Base-by-base conservation (phyloP, 2,329 filamentous ascomycete species). In the Fusarium oligoseptatum region DNA sequence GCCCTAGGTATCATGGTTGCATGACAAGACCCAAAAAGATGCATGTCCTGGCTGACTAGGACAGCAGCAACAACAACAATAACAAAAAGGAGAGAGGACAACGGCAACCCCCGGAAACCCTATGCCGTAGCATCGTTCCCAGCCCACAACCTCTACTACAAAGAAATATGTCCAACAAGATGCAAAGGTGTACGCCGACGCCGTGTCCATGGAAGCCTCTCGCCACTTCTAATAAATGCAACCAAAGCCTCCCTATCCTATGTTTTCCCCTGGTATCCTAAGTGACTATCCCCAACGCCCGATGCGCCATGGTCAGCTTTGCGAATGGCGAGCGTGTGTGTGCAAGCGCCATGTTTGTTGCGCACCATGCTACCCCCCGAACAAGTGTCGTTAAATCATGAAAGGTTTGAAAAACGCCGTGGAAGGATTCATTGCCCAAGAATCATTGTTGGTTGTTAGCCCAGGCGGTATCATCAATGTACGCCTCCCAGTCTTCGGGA, bases 401-500 rank as follows among this genome's bases (percentile, higher is more conserved):
- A 66, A 17, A 20, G 50, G 15, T 22, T 50, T 27, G 36, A 24
- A 22, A 48, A 6, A 11, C 6, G 8, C 48, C 50, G 17, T 14
- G 11, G 12, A 27, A 50, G 17, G 45, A 50, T 50, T 27, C 15
- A 29, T 29, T 6, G 15, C 10, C 15, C 4, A 11, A 9, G 11
- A 22, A 63, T 75, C 48, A 70, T 64, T 74, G 68, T 27, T 75
- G 71, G 22, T 75, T 75, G 27, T 62, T 71, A 8, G 10, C 63
- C 75, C 73, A 83, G 6, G 71, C 73, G 24, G 63, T 72, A 9
- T 82, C 81, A 57, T 83, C 77, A 27, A 83, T 77, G 45, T 80
- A 83, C 0, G 67, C 68, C 12, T 80, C 76, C 81, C 81, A 83
- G 1, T 82, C 81, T 15, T 83, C 81, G 27, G 71, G 29, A 14